Base-by-base conservation (phyloP, 106 monocot genomes). In the Dendrobium catenatum region DNA sequence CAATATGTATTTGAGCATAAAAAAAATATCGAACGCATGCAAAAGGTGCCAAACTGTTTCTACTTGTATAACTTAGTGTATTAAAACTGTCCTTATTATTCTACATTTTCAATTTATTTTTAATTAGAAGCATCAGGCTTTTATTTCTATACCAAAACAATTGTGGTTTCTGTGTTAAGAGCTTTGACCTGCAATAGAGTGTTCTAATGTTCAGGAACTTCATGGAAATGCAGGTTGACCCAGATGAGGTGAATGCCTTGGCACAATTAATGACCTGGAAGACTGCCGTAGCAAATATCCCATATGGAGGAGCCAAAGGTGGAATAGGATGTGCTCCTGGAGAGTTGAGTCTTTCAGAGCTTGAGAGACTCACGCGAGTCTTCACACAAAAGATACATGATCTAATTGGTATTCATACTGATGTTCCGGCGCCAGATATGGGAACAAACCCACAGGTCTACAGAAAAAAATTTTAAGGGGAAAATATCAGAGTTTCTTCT, bases 201-300 rank as follows among this genome's bases (percentile, higher is more conserved):
- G 17, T 58, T 58, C 17, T 58, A 18, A 19, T 58, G 18, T n/a
- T 58, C 46, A 9, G 46, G 4, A 66, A 66, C 26, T 66, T 66
- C 9, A 54, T 42, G 27, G 51, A 72, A 72, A 73, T 83, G 55
- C 82, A 95, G 92, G 95, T 95, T 86, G 92, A 95, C 43, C 95
- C 92, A 76, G 95, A 95, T 85, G 95, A 95, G 82, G 95, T 95
- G 42, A 95, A 95, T 86, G 92, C 95, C 24, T 86, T 95, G 49
- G 94, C 94, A 78, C 94, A 95, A 55, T 68, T 95, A 49, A 95
- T 95, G 95, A 92, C 95, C 1, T 95, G 95, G 95, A 95, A 95
- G 86, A 95, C 95, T 82, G 95, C 90, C n/a, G 95, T 95, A 6
- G 95, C 90, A 70, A 95, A 92, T 80, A 92, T 95, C 83, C 95